Percentiles rank a stretch among this genome's conserved stretches.
phyloP scores from a whole-genome alignment of 1,139 yeast genomes.

The Hanseniaspora uvarum region DNA sequence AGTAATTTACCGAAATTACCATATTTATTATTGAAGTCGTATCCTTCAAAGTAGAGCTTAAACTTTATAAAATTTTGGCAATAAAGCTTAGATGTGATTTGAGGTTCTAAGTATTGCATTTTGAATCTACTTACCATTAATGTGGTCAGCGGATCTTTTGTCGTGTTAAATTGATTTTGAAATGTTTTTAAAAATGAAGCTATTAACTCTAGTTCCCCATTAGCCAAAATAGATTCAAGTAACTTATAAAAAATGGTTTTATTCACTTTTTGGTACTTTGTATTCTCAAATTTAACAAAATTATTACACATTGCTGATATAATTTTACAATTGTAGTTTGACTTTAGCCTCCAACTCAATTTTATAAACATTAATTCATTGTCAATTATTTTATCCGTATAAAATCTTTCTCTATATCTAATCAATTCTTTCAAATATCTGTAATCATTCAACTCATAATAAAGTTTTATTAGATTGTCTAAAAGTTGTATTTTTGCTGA shows the following conservation, averaged over 20 bases:
- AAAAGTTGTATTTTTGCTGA: not conserved
- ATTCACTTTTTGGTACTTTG: conserved; percentile 4
- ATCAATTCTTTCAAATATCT: conserved; percentile 6
- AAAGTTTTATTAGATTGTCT: conserved; percentile 5
- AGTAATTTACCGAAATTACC: not conserved
- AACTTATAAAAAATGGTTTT: not conserved
- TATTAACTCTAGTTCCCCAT: not conserved
- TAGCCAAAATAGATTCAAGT: not conserved
- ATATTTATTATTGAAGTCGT: not conserved
- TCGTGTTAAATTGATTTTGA: not conserved
- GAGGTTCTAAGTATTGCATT: not conserved
- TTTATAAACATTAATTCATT: conserved; percentile 3
- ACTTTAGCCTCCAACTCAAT: not conserved
- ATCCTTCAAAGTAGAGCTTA: not conserved
- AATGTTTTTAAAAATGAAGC: not conserved
- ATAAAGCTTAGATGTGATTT: not conserved
- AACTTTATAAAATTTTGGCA: not conserved
- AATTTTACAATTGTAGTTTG: conserved; percentile 1
- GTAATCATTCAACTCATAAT: conserved; percentile 6
- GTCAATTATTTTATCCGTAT: not conserved
- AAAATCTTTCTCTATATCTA: conserved; percentile 3
- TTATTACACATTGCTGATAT: not conserved
- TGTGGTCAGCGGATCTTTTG: not conserved
- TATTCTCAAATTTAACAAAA: not conserved
- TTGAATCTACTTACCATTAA: not conserved